Base-by-base conservation (phyloP, 2,329 filamentous ascomycete species). In the Stagonosporopsis cucurbitacearum region DNA sequence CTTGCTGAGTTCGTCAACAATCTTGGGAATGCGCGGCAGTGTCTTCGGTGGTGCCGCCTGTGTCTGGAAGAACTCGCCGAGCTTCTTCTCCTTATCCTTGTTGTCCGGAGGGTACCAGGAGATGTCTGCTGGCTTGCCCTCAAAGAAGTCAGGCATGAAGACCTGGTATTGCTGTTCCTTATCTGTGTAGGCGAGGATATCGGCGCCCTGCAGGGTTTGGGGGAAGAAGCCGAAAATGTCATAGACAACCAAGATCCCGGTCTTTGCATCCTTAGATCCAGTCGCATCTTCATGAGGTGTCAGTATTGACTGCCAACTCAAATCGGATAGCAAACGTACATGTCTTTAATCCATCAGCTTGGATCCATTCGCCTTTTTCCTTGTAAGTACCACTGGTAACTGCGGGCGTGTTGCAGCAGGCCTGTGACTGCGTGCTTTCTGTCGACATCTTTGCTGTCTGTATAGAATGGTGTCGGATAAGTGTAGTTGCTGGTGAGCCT, bases 61-160 rank as follows among this genome's bases (percentile, higher is more conserved):
- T 48, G 79, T 83, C 54, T 79, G 66, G 77, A 87, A 86, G 78
- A 86, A 87, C 55, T 84, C 73, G 57, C 82, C 82, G 13, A 87
- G 78, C 69, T 86, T 86, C 74, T 84, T 67, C 61, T 81, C 80
- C 74, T 87, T 84, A 56, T 87, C 85, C 36, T 85, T 78, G 58
- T 77, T 86, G 69, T 85, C 78, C 15, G 84, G 84, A 0, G 84
- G 84, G 71, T 84, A 86, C 82, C 83, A 86, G 47, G 77, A 78
- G 65, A 87, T 84, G 63, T 84, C 82, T 57, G 81, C 85, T 32
- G 91, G 89, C 63, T 85, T 82, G 73, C 91, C 92, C 57, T 90
- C 84, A 80, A 96, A 96, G 83, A 91, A 94, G 78, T 97, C 93
- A 25, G 93, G 93, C 61, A 97, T 93, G 78, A 93, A 92, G 64